Conservation (phyloP, 257 asterid species). For the Echium plantagineum region DNA sequence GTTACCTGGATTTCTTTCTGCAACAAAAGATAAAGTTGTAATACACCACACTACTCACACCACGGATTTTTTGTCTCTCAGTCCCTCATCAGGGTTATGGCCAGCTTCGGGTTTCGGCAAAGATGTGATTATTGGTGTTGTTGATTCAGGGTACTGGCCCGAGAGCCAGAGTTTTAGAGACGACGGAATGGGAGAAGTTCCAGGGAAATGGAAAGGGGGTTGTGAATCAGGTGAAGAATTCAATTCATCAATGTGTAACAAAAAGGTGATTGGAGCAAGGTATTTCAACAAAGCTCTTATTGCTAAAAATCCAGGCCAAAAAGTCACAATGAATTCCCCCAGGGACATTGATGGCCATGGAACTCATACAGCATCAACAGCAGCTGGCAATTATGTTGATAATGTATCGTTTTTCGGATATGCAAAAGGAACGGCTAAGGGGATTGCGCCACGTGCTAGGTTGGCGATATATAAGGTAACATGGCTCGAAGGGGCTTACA, state of each 20-base stretch:
- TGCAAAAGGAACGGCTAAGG: constrained; percentile 34
- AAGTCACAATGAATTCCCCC: constrained; percentile 24
- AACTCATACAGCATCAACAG: constrained; percentile 32
- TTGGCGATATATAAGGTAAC: constrained; percentile 27
- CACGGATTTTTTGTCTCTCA: constrained; percentile 6
- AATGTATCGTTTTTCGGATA: constrained; percentile 29
- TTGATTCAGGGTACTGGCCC: constrained; percentile 15
- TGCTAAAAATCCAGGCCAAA: not conserved
- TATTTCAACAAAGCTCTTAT: constrained; percentile 18
- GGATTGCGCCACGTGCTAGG: constrained; percentile 36
- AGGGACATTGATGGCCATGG: constrained; percentile 35
- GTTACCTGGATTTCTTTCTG: not conserved
- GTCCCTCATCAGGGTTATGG: constrained; percentile 2
- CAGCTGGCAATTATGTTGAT: constrained; percentile 29
- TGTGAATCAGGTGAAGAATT: constrained; percentile 34
- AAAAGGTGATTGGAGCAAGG: constrained; percentile 5
- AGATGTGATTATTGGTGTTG: constrained; percentile 5
- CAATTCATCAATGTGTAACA: constrained; percentile 32
- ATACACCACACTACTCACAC: constrained; percentile 8
- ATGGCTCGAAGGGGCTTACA: constrained; percentile 5
- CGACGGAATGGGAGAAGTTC: constrained; percentile 28
- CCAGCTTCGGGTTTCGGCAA: constrained; percentile 6
- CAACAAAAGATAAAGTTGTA: not conserved
- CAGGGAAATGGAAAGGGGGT: constrained; percentile 35
- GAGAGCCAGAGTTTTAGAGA: constrained; percentile 32